Evolutionary conservation across 805 yeast genomes (phyloP).

Genomic region (Spathaspora girioi): DNA sequence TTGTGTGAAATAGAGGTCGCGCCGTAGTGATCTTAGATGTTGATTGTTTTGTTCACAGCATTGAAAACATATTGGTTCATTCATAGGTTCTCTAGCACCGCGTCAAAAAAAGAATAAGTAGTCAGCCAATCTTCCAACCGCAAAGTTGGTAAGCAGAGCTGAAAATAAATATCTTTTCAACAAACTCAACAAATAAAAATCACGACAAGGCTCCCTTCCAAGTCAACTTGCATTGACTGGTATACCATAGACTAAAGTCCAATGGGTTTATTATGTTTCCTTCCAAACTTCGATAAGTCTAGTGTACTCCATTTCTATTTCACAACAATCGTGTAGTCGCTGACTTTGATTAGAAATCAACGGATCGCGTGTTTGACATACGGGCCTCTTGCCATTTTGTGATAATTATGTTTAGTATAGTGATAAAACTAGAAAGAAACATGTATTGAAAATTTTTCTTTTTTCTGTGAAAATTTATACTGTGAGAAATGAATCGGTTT

Average conservation of each 20-base stretch:
- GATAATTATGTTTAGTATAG: constrained; percentile 8
- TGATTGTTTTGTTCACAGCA: neutral
- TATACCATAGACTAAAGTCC: constrained; percentile 7
- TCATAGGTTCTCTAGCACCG: neutral
- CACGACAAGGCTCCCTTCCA: constrained; percentile 51
- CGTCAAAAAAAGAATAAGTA: neutral
- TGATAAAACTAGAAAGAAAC: constrained; percentile 2
- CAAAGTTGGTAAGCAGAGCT: neutral
- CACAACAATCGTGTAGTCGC: neutral
- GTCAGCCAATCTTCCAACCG: neutral
- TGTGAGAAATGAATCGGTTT: no score
- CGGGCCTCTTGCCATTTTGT: constrained; percentile 54
- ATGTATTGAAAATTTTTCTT: constrained; percentile 3
- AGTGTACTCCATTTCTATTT: constrained; percentile 9
- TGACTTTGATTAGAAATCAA: neutral
- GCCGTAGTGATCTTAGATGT: neutral
- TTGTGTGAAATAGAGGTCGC: constrained; percentile 1
- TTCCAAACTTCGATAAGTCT: constrained; percentile 4
- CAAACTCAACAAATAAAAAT: constrained; percentile 13
- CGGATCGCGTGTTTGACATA: constrained; percentile 23
- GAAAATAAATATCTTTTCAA: neutral
- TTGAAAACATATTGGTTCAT: no score
- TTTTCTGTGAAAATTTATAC: neutral
- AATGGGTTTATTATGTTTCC: constrained; percentile 10
- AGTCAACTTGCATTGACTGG: constrained; percentile 14